These are phyloP conservation scores for Starmerella riodocensis DNA, from an alignment of 805 yeast genomes.

Conservation along the genomic window DNA sequence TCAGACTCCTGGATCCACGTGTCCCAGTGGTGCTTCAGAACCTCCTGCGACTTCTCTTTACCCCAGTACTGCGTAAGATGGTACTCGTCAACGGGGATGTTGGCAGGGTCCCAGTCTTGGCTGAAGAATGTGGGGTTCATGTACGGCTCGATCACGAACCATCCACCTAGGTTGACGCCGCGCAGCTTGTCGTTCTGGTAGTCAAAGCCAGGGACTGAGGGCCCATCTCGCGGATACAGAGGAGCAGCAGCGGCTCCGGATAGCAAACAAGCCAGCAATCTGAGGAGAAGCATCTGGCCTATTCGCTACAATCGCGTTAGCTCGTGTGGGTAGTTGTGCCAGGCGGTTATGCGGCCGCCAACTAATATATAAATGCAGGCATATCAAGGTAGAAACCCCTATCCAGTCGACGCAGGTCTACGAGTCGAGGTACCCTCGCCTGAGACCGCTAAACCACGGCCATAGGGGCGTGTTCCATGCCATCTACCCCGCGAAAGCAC, in stretches of 20 bases:
- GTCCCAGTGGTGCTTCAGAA: slow-evolving; percentile 61
- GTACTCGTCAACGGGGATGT: slow-evolving; percentile 72
- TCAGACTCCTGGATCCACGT: slow-evolving; percentile 66
- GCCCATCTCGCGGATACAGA: background rate
- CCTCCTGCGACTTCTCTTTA: slow-evolving; percentile 36
- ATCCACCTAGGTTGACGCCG: slow-evolving; percentile 73
- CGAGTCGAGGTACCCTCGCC: no score
- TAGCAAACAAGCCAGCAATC: no score
- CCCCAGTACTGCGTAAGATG: slow-evolving; percentile 54
- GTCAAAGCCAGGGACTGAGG: slow-evolving; percentile 21
- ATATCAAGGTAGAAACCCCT: no score
- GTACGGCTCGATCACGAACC: slow-evolving; percentile 79
- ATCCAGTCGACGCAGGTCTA: no score
- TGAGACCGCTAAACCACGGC: no score
- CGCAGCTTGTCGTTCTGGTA: slow-evolving; percentile 26
- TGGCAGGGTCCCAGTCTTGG: slow-evolving; percentile 10
- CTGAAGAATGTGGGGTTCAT: slow-evolving; percentile 56
- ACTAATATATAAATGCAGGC: no score
- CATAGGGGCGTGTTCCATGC: no score
- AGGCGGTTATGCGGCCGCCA: no score
- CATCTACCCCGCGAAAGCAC: no score
- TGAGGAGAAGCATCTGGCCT: no score
- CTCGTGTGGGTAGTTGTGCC: no score
- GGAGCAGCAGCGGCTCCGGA: background rate
- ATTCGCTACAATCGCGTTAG: no score